Evolutionary conservation across 1,284 basidiomycete genomes (phyloP).

Genomic region (Cutaneotrichosporon daszewskae): DNA sequence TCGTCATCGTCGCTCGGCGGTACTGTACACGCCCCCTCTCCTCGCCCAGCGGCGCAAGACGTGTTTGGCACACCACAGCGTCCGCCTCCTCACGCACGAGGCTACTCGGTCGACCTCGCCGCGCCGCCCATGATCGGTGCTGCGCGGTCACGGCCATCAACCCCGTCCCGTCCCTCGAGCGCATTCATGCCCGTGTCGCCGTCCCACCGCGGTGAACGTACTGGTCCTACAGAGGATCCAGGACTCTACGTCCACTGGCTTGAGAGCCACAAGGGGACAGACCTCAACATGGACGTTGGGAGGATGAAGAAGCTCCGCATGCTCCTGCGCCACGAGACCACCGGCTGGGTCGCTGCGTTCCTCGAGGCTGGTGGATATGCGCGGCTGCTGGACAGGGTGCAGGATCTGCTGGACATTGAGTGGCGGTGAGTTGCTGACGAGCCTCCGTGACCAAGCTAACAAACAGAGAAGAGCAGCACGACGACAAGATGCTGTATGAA

Average conservation of each 20-base stretch:
- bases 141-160: slow-evolving; percentile 1
- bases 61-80: slow-evolving; percentile 19
- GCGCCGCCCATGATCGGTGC: neutral
- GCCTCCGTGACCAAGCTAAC: neutral
- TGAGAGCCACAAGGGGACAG: slow-evolving; percentile 30
- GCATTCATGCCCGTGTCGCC: slow-evolving; percentile 5
- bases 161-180: slow-evolving; percentile 3
- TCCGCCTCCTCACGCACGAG: neutral
- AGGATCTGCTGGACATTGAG: slow-evolving; percentile 88
- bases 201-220: neutral
- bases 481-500: slow-evolving; percentile 89
- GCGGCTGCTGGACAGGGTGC: slow-evolving; percentile 73
- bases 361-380: slow-evolving; percentile 76
- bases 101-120: slow-evolving; percentile 2
- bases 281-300: slow-evolving; percentile 41
- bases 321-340: slow-evolving; percentile 76
- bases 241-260: slow-evolving; percentile 37
- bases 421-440: slow-evolving; percentile 67
- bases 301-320: slow-evolving; percentile 50
- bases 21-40: neutral
- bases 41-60: slow-evolving; percentile 11
- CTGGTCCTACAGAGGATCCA: slow-evolving; percentile 26
- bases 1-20: slow-evolving; percentile 22
- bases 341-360: slow-evolving; percentile 88
- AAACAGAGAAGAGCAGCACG: slow-evolving; percentile 91